These are phyloP conservation scores for Trypanosoma congolense DNA, from an alignment of 208 protist genomes.

Conservation along the genomic window DNA sequence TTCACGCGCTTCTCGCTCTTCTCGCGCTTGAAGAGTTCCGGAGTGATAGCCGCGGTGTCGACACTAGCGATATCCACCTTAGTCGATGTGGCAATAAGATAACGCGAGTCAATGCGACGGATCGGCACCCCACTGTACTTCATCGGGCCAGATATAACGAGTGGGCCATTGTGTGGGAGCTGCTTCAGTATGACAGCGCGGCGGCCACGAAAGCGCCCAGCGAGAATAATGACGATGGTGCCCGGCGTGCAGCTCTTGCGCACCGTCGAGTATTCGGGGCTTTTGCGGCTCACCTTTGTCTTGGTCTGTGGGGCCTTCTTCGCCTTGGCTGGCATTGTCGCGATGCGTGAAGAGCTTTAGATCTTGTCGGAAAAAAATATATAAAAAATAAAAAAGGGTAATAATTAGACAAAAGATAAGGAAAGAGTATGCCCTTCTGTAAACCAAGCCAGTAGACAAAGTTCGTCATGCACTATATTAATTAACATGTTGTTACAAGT, in stretches of 20 bases:
- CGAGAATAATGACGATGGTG: conserved; percentile 95
- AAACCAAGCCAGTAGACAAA: conserved; percentile 5
- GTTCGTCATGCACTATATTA: too few relatives aligned
- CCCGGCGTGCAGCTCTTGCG: conserved; percentile 70
- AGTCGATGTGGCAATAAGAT: conserved; percentile 98
- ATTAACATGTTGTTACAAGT: too few relatives aligned
- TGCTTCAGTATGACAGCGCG: conserved; percentile 98
- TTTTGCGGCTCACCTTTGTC: conserved; percentile 25
- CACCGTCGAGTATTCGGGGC: conserved; percentile 24
- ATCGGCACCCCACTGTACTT: conserved; percentile 98
- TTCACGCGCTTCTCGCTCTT: conserved; percentile 74
- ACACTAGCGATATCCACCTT: conserved; percentile 92
- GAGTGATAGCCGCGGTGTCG: conserved; percentile 67
- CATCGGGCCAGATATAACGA: conserved; percentile 94
- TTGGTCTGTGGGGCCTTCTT: conserved; percentile 19
- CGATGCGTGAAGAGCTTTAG: conserved; percentile 6
- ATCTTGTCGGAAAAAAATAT: conserved; percentile 1
- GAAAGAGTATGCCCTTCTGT: background rate
- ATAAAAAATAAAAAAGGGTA: conserved; percentile 5
- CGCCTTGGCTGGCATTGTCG: background rate
- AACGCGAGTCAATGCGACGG: conserved; percentile 95
- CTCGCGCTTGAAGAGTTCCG: conserved; percentile 58
- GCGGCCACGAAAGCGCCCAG: conserved; percentile 95
- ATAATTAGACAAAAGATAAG: background rate
- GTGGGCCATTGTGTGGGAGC: conserved; percentile 91